A percentile compares a stretch with the other conserved stretches of the same genome.
phyloP scores from a whole-genome alignment of 495 filamentous ascomycete species.

The Barbatosphaeria neglecta region DNA sequence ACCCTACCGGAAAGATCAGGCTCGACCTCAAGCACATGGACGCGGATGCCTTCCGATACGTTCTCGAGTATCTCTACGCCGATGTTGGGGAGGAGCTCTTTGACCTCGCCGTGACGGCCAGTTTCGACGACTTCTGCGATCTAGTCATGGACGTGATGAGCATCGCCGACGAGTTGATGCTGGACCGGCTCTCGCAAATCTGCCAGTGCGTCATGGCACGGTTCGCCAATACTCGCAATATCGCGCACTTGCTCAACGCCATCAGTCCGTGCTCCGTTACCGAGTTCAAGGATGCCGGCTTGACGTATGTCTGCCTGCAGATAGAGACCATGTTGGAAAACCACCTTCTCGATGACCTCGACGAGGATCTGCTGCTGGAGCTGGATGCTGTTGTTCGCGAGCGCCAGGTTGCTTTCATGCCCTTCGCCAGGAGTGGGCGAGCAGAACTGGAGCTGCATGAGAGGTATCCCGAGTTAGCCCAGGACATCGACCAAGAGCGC shows the following conservation, averaged over 20 bases:
- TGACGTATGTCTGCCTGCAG: slow-evolving; percentile 88
- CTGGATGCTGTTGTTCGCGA: slow-evolving; percentile 67
- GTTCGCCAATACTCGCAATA: slow-evolving; percentile 80
- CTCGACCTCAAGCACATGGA: slow-evolving; percentile 79
- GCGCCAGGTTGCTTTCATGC: slow-evolving; percentile 67
- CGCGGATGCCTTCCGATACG: slow-evolving; percentile 58
- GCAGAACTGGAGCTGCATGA: slow-evolving; percentile 59
- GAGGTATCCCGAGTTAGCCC: slow-evolving; percentile 49
- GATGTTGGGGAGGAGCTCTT: slow-evolving; percentile 76
- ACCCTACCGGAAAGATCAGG: slow-evolving; percentile 42
- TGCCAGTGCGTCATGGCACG: slow-evolving; percentile 82
- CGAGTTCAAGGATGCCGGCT: slow-evolving; percentile 74
- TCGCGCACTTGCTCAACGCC: slow-evolving; percentile 70
- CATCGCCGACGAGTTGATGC: slow-evolving; percentile 87
- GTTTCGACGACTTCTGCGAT: slow-evolving; percentile 75
- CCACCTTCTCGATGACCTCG: slow-evolving; percentile 73
- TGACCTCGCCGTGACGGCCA: slow-evolving; percentile 55
- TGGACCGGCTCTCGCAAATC: slow-evolving; percentile 77
- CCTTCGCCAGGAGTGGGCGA: slow-evolving; percentile 62
- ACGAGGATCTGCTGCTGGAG: slow-evolving; percentile 66
- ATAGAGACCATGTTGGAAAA: slow-evolving; percentile 85
- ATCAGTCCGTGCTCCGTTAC: slow-evolving; percentile 70
- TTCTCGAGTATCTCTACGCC: slow-evolving; percentile 72
- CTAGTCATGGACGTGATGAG: slow-evolving; percentile 85
- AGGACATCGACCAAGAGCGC: slow-evolving; percentile 41